Percentiles rank a stretch among this genome's conserved stretches.
These are phyloP conservation scores for Testicularia cyperi DNA, from an alignment of 1,284 basidiomycete species.

Conservation along the genomic window DNA sequence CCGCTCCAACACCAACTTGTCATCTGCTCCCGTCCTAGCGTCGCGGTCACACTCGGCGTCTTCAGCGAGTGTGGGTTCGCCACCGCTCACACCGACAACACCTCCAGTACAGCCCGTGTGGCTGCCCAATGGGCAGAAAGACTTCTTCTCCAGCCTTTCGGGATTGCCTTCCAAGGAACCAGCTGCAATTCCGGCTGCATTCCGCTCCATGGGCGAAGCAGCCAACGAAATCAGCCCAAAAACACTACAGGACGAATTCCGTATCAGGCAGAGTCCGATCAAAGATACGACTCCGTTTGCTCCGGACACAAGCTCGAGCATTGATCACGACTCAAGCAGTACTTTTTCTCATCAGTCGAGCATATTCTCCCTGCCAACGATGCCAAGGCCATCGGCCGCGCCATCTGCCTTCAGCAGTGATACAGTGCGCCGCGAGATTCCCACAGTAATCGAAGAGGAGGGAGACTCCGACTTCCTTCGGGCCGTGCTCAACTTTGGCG, in stretches of 20 bases:
- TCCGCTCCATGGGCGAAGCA: no score
- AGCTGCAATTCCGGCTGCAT: not conserved
- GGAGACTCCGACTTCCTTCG: conserved; percentile 41
- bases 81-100: conserved; percentile 32
- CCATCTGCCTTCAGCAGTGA: conserved; percentile 1
- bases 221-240: conserved; percentile 10
- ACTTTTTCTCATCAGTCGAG: conserved; percentile 2
- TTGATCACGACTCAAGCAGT: conserved; percentile 3
- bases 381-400: conserved; percentile 1
- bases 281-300: not conserved
- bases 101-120: conserved; percentile 23
- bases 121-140: conserved; percentile 35
- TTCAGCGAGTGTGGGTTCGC: conserved; percentile 17
- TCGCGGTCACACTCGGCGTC: conserved; percentile 32
- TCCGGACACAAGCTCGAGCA: conserved; percentile 2
- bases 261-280: not conserved
- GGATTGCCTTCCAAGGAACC: conserved; percentile 9
- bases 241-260: conserved; percentile 5
- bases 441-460: conserved; percentile 31
- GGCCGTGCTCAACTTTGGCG: conserved; percentile 42
- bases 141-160: conserved; percentile 23
- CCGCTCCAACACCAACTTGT: conserved; percentile 18
- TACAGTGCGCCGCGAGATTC: conserved; percentile 6
- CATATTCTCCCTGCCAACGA: not conserved
- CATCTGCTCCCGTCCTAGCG: conserved; percentile 7